Evolutionary conservation across 2,329 filamentous ascomycete species (phyloP).

Genomic region (Fusarium luffae): DNA sequence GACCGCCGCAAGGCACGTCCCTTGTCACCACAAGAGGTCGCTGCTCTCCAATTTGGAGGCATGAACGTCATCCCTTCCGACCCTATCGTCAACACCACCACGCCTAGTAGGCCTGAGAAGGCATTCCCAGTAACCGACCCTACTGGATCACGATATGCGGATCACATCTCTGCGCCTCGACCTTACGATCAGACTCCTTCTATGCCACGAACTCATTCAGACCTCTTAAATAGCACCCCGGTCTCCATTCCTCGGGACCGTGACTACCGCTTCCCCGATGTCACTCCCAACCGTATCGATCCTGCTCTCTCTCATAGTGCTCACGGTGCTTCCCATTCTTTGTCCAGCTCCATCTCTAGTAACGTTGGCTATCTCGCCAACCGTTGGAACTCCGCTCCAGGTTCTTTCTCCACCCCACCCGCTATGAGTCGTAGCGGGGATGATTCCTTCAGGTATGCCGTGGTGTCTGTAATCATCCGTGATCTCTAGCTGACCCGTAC

Average conservation of each 20-base stretch:
- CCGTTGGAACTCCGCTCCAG: slow-evolving; percentile 63
- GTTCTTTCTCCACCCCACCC: slow-evolving; percentile 63
- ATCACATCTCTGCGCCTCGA: slow-evolving; percentile 41
- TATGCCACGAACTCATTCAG: slow-evolving; percentile 42
- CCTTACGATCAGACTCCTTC: slow-evolving; percentile 43
- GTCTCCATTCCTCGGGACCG: slow-evolving; percentile 36
- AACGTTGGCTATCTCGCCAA: slow-evolving; percentile 65
- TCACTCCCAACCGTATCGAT: slow-evolving; percentile 44
- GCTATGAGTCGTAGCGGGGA: slow-evolving; percentile 54
- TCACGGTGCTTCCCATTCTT: slow-evolving; percentile 43
- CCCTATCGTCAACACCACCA: slow-evolving; percentile 47
- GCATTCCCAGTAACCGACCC: slow-evolving; percentile 46
- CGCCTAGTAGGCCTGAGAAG: slow-evolving; percentile 45
- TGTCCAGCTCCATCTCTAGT: slow-evolving; percentile 56
- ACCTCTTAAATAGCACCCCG: slow-evolving; percentile 44
- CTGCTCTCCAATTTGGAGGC: slow-evolving; percentile 66
- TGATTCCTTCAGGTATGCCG: slow-evolving; percentile 60
- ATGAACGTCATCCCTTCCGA: slow-evolving; percentile 64
- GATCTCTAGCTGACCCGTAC: slow-evolving; percentile 15
- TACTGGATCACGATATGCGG: slow-evolving; percentile 39
- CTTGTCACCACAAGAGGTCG: slow-evolving; percentile 80
- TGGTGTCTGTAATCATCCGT: neutral
- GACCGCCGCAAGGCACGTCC: slow-evolving; percentile 90
- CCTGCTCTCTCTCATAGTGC: slow-evolving; percentile 45
- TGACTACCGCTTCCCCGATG: slow-evolving; percentile 33